These are phyloP conservation scores for Penicillium cinerascens DNA, from an alignment of 495 filamentous ascomycete genomes.

Conservation along the genomic window DNA sequence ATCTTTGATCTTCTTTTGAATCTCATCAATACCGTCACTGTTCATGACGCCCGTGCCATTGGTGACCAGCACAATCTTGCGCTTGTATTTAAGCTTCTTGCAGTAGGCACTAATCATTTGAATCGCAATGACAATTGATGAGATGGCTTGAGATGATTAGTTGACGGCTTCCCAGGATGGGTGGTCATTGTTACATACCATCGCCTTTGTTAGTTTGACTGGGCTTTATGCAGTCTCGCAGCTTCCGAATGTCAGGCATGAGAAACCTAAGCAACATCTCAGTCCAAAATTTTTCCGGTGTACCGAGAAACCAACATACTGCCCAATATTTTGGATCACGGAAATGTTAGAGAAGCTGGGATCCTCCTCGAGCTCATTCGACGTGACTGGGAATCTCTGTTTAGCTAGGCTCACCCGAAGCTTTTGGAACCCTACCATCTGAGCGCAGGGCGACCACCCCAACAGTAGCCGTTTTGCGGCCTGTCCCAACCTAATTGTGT, in stretches of 20 bases:
- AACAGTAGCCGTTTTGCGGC: constrained; percentile 73
- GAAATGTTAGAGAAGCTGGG: constrained; percentile 75
- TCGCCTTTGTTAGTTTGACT: constrained; percentile 73
- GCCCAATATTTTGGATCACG: constrained; percentile 65
- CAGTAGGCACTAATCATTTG: constrained; percentile 79
- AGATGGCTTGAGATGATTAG: constrained; percentile 56
- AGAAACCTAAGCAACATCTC: constrained; percentile 48
- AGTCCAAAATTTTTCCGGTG: neutral
- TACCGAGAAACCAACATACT: constrained; percentile 39
- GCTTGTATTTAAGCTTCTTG: constrained; percentile 84
- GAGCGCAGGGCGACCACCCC: constrained; percentile 83
- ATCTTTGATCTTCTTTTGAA: constrained; percentile 66
- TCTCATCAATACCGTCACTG: constrained; percentile 57
- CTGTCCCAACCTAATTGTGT: constrained; percentile 62
- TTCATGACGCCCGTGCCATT: constrained; percentile 72
- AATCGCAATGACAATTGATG: constrained; percentile 78
- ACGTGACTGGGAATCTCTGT: constrained; percentile 49
- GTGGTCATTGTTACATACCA: constrained; percentile 40
- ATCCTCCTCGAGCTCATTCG: constrained; percentile 59
- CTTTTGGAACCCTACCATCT: constrained; percentile 47
- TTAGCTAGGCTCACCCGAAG: neutral
- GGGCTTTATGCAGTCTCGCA: constrained; percentile 61
- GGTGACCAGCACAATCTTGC: constrained; percentile 80
- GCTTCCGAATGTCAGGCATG: constrained; percentile 61
- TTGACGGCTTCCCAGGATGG: neutral